Evolutionary conservation across 768 basidiomycete genomes (phyloP).

Genomic region (Boletus tomentosulus): DNA sequence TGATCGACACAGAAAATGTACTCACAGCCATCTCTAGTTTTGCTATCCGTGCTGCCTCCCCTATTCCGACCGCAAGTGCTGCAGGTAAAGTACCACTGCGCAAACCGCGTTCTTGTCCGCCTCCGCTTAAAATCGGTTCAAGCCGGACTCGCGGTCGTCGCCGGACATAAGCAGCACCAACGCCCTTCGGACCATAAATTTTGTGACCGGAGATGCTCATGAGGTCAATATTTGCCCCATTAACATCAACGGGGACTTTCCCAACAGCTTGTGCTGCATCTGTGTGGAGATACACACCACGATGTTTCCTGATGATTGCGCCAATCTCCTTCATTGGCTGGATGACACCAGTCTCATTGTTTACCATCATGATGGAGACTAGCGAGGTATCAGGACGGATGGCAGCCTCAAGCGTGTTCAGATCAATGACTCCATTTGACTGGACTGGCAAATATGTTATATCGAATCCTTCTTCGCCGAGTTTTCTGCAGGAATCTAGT

Average conservation of each 20-base stretch:
- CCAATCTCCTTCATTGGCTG: conserved; percentile 97
- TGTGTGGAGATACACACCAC: conserved; percentile 92
- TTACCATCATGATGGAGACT: conserved; percentile 98
- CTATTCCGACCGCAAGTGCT: conserved; percentile 84
- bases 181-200: conserved; percentile 95
- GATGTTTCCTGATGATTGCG: conserved; percentile 75
- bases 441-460: conserved; percentile 97
- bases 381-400: conserved; percentile 91
- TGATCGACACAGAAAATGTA: conserved; percentile 24
- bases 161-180: conserved; percentile 93
- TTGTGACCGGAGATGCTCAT: conserved; percentile 98
- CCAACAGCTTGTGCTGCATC: conserved; percentile 96
- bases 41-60: conserved; percentile 92
- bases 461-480: conserved; percentile 96
- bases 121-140: conserved; percentile 93
- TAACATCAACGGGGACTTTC: conserved; percentile 89
- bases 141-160: conserved; percentile 87
- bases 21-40: conserved; percentile 90
- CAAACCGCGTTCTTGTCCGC: conserved; percentile 95
- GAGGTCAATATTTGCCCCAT: conserved; percentile 91
- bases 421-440: conserved; percentile 73
- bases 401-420: conserved; percentile 76
- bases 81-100: conserved; percentile 93
- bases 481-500: conserved; percentile 92
- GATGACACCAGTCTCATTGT: conserved; percentile 99